Evolutionary conservation across 129 eudicot genomes (phyloP).

Genomic region (Scalesia atractyloides): DNA sequence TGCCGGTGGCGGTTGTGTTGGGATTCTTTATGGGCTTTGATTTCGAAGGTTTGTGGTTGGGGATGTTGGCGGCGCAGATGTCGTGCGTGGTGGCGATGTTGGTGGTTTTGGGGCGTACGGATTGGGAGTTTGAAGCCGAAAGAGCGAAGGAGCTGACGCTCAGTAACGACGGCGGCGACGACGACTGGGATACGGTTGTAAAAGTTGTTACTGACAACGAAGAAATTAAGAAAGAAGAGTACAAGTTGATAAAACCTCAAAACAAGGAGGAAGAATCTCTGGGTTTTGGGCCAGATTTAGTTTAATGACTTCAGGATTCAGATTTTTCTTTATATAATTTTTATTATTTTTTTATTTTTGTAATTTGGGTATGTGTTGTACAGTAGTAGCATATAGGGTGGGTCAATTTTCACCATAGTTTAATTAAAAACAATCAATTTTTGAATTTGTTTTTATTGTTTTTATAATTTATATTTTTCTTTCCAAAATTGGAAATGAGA

Average conservation of each 20-base stretch:
- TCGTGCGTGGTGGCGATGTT: slow-evolving; percentile 80
- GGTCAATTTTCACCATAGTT: slow-evolving; percentile 18
- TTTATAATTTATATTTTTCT: too few species aligned
- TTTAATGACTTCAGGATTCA: slow-evolving; percentile 28
- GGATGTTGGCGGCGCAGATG: slow-evolving; percentile 77
- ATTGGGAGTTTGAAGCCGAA: slow-evolving; percentile 67
- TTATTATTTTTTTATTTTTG: slow-evolving; percentile 27
- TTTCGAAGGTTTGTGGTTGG: slow-evolving; percentile 83
- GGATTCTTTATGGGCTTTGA: slow-evolving; percentile 59
- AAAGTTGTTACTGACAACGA: slow-evolving; percentile 23
- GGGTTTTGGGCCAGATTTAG: slow-evolving; percentile 42
- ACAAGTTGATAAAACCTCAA: slow-evolving; percentile 37
- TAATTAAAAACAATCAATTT: neutral
- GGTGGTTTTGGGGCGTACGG: slow-evolving; percentile 61
- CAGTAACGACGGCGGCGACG: slow-evolving; percentile 8
- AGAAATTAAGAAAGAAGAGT: slow-evolving; percentile 38
- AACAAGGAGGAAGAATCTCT: slow-evolving; percentile 45
- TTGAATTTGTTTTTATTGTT: neutral
- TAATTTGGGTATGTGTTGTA: slow-evolving; percentile 28
- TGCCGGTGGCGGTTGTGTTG: slow-evolving; percentile 82
- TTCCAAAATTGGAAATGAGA: too few species aligned
- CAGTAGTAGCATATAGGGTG: slow-evolving; percentile 25
- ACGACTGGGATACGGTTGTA: neutral
- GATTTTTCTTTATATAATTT: slow-evolving; percentile 13
- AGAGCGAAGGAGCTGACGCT: slow-evolving; percentile 66